Base-by-base conservation (phyloP, 805 yeast genomes). In the Kazachstania taianensis region DNA sequence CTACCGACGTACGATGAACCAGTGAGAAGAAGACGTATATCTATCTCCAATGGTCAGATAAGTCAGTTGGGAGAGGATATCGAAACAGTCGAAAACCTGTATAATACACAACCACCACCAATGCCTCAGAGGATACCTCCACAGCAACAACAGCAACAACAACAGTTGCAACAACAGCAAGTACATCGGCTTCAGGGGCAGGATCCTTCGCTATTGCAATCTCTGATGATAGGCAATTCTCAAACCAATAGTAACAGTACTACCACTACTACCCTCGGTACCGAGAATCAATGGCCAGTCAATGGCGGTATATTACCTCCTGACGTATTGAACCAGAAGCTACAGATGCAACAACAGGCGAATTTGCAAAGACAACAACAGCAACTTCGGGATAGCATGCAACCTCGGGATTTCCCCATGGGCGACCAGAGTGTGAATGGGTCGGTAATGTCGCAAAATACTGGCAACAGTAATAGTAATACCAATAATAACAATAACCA, bases 21-120 rank as follows among this genome's bases (percentile, higher is more conserved):
- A 20, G 37, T 50, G 13, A 45, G 54, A 32, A 47, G 58, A 30
- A 65, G 92, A 53, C 69, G 94, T 52, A 76, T 81, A 2, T 81
- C 92, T 30, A 81, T 81, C 35, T 79, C 89, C 8, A 81, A 81
- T 58, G 94, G 94, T 49, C 94, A 81, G 51, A 81, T 81, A 44
- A 82, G 86, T 32, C 94, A 81, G 50, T 70, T 81, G 24, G 69
- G 73, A 5, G 68, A 64, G 33, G 63, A 58, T 32, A 47, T 45
- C 22, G 59, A 43, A 10, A 54, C 56, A 12, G 58, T 60, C 27
- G 69, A 64, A 28, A 62, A 61, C 30, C 36, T 63, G 0, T 61
- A 62, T 37, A 60, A 59, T 33, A 50, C 57, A 1, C 66, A 61
- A 22, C 45, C 50, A 19, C 52, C 57, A 26, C 50, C 52, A 23